Evolutionary conservation across 768 basidiomycete species (phyloP), one percentile per base, ranked within the genome.

Genomic region (Amanita rubescens): DNA sequence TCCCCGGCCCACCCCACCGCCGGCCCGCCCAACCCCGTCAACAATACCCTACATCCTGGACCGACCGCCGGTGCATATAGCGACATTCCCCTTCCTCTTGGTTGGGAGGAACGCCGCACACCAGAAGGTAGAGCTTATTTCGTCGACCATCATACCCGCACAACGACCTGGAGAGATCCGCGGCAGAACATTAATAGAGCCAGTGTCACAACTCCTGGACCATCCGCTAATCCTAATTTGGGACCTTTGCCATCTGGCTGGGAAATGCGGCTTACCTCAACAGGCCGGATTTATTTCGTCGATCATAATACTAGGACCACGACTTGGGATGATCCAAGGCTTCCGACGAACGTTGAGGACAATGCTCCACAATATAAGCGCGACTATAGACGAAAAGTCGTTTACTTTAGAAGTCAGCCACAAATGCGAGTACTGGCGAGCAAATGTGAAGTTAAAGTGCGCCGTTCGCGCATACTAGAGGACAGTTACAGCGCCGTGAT

Each of bases 361-460:
- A 90, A 84, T 68, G 90, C 90, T 3, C 93, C 92, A n/a, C 91
- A 94, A 69, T 94, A 94, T 70, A 94, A 94, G 70, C 85, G 90
- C 57, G 92, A 95, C 70, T 95, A 94, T 66, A 75, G 92, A 58
- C 76, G 90, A 53, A 95, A 94, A 69, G 82, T 94, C 41, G 85
- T 94, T 46, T 94, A 94, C 72, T 94, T 95, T 79, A 79, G 92
- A 56, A 86, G 83, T 58, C 92, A 95, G 59, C 90, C 91, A 22
- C 85, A 90, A 49, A 85, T 95, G 75, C 78, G 89, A 42, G 70
- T 78, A 7, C 76, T 79, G 46, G 77, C 82, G 12, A 91, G 90
- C 33, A 93, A 92, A 65, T 93, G 90, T 60, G 90, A 94, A 64
- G 69, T 94, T 61, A 93, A 90, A 66, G 75, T 95, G 15, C 78